These are phyloP conservation scores for Xylaria sp. DNA, from an alignment of 2,329 filamentous ascomycete species.

Conservation along the genomic window DNA sequence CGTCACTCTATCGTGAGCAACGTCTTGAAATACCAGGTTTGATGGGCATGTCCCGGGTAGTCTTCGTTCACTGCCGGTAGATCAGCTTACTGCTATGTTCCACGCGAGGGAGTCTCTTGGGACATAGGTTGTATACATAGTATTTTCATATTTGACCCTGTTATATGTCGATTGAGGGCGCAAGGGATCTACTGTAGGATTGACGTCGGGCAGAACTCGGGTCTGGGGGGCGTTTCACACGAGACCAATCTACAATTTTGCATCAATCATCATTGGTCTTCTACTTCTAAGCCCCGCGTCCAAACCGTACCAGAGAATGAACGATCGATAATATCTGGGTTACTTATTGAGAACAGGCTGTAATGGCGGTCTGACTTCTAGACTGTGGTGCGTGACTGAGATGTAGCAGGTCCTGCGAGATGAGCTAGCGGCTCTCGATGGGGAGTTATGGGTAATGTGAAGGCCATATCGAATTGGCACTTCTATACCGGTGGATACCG, in stretches of 20 bases:
- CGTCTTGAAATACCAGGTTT: neutral
- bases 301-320: neutral
- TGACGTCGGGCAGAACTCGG: neutral
- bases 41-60: neutral
- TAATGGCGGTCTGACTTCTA: neutral
- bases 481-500: neutral
- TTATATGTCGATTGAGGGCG: neutral
- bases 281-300: neutral
- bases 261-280: neutral
- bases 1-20: conserved; percentile 2
- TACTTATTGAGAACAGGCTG: neutral
- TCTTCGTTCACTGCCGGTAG: neutral
- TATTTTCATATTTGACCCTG: neutral
- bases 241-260: neutral
- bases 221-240: neutral
- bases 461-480: neutral
- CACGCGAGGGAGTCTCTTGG: neutral
- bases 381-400: neutral
- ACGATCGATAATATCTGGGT: neutral
- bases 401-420: neutral
- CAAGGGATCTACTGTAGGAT: neutral
- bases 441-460: neutral
- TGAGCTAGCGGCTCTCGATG: neutral
- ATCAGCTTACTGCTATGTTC: neutral
- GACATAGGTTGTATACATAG: neutral